Conservation (phyloP, 2,329 filamentous ascomycete species). For the Apiospora rasikravindrae region DNA sequence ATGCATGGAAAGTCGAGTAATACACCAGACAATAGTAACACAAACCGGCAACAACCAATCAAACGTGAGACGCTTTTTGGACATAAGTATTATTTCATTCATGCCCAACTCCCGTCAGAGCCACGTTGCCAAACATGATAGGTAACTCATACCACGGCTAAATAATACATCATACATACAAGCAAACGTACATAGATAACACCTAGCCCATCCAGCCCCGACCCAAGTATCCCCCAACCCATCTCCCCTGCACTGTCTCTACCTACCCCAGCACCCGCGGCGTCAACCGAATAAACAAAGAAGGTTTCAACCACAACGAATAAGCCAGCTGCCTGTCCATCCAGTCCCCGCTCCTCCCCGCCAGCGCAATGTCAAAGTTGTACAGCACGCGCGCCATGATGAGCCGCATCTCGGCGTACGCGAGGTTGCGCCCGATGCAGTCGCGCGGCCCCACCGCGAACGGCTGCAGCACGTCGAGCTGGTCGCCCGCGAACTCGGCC, state of each 20-base stretch:
- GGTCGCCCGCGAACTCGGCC: constrained; percentile 19
- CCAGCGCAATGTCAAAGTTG: constrained; percentile 24
- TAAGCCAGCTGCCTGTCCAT: constrained; percentile 16
- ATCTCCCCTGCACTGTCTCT: neutral
- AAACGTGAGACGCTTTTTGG: no score
- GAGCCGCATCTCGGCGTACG: constrained; percentile 26
- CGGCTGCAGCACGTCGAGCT: constrained; percentile 21
- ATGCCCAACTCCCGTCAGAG: no score
- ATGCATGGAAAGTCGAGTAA: no score
- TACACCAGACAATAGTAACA: no score
- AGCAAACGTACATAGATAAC: no score
- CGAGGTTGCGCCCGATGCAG: constrained; percentile 24
- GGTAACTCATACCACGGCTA: no score
- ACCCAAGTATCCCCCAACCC: no score
- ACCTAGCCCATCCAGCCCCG: no score
- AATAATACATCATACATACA: no score
- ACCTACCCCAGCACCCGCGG: neutral
- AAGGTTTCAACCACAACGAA: constrained; percentile 17
- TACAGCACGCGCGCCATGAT: constrained; percentile 24
- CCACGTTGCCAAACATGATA: no score
- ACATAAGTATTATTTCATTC: no score
- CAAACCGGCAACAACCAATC: no score
- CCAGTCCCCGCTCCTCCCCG: constrained; percentile 29
- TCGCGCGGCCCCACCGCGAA: constrained; percentile 22
- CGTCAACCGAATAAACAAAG: neutral